phyloP scores from a whole-genome alignment of 768 basidiomycete species.

The Pleurotus ostreatus region DNA sequence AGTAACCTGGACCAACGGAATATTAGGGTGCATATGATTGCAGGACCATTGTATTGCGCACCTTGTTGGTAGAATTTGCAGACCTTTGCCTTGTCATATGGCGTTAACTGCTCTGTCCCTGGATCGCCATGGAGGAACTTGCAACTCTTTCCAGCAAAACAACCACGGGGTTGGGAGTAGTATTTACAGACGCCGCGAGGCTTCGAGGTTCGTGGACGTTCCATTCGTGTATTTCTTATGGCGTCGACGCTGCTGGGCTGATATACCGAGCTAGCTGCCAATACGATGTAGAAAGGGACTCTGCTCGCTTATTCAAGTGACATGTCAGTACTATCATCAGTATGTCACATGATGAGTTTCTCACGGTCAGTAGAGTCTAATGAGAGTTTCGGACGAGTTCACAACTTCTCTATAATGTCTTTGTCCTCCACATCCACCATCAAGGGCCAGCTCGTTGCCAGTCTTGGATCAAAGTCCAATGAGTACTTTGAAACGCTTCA shows the following conservation, averaged over 20 bases:
- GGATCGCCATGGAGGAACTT: conserved; percentile 69
- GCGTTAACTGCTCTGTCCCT: conserved; percentile 45
- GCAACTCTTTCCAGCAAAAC: conserved; percentile 64
- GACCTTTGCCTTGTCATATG: conserved; percentile 66
- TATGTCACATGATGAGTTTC: too few relatives aligned
- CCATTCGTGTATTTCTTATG: neutral
- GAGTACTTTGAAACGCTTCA: conserved; percentile 63
- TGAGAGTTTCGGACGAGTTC: neutral
- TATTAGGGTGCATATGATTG: neutral
- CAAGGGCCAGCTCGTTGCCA: conserved; percentile 60
- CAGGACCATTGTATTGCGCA: conserved; percentile 18
- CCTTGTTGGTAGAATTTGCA: conserved; percentile 65
- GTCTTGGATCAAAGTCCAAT: conserved; percentile 57
- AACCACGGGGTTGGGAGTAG: conserved; percentile 60
- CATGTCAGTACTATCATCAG: neutral
- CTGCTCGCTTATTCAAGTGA: neutral
- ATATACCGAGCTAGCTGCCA: neutral
- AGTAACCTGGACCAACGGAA: conserved; percentile 48
- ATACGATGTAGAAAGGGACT: neutral
- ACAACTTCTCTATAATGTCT: conserved; percentile 45
- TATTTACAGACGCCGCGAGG: conserved; percentile 70
- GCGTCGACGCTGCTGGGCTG: neutral
- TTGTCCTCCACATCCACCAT: conserved; percentile 71
- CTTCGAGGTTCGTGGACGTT: conserved; percentile 64
- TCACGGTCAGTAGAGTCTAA: too few relatives aligned